These are phyloP conservation scores for Uromyces viciae-fabae DNA, from an alignment of 1,284 basidiomycete species.

Conservation along the genomic window DNA sequence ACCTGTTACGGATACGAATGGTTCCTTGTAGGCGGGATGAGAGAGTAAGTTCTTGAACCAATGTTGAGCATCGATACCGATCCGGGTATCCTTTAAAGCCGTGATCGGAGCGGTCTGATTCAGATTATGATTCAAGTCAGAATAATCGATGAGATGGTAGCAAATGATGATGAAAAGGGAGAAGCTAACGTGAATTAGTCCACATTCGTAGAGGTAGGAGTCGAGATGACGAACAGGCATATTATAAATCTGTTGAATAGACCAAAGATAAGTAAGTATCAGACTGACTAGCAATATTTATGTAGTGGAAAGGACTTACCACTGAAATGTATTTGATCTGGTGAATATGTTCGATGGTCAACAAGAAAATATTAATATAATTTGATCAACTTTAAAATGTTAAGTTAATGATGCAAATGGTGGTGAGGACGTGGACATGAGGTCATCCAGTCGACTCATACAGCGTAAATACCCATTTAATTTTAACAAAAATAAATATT, in stretches of 20 bases:
- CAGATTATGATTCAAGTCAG: background rate
- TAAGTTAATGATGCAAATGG: too few relatives aligned
- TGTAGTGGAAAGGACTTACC: too few relatives aligned
- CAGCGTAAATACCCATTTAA: too few relatives aligned
- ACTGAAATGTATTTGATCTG: too few relatives aligned
- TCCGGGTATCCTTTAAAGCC: slow-evolving; percentile 80
- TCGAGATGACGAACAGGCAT: slow-evolving; percentile 43
- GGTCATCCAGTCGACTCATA: too few relatives aligned
- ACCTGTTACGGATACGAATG: slow-evolving; percentile 86
- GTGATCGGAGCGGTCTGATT: slow-evolving; percentile 75
- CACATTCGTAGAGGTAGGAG: slow-evolving; percentile 41
- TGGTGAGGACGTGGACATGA: too few relatives aligned
- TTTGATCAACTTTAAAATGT: too few relatives aligned
- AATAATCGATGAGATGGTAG: background rate
- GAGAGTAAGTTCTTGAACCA: slow-evolving; percentile 80
- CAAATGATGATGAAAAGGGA: background rate
- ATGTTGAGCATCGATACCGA: slow-evolving; percentile 92
- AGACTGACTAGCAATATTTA: background rate
- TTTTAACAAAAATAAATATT: too few relatives aligned
- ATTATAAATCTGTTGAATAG: background rate
- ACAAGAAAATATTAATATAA: too few relatives aligned
- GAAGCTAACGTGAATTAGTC: slow-evolving; percentile 39
- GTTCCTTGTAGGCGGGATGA: slow-evolving; percentile 71
- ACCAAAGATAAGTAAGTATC: background rate
- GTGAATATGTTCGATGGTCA: too few relatives aligned